Evolutionary conservation across 306 rosid species (phyloP).

Genomic region (Abrus precatorius): DNA sequence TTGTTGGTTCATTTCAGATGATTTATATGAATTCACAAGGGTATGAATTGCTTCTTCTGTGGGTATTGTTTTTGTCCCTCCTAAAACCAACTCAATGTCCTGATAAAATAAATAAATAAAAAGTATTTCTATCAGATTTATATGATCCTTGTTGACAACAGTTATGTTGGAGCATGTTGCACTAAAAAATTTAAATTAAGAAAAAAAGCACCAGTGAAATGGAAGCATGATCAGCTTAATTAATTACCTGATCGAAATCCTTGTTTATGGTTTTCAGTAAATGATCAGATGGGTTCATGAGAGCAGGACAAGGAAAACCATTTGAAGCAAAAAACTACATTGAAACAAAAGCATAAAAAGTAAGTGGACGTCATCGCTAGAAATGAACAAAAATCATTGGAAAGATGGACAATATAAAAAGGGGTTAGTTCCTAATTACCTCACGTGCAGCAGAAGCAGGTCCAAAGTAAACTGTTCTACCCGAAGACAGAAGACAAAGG

Average conservation of each 20-base stretch:
- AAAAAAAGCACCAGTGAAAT: background rate
- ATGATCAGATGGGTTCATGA: constrained; percentile 81
- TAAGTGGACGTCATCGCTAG: background rate
- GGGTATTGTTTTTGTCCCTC: constrained; percentile 29
- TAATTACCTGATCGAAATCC: constrained; percentile 71
- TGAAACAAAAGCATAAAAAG: background rate
- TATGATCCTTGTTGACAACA: background rate
- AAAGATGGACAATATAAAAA: background rate
- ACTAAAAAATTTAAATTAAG: background rate
- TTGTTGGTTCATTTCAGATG: constrained; percentile 51
- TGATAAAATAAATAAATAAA: background rate
- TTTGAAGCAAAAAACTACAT: constrained; percentile 70
- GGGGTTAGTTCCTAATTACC: constrained; percentile 44
- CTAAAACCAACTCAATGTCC: constrained; percentile 51
- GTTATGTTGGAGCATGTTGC: background rate
- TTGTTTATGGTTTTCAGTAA: constrained; percentile 76
- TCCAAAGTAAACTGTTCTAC: constrained; percentile 74
- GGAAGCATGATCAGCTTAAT: background rate
- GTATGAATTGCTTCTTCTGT: constrained; percentile 45
- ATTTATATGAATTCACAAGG: constrained; percentile 45
- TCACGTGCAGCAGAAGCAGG: constrained; percentile 69
- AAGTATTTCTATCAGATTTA: constrained; percentile 3
- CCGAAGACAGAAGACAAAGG: constrained; percentile 75
- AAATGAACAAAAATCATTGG: background rate
- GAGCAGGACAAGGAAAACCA: constrained; percentile 77